A percentile compares a stretch with the other conserved stretches of the same genome.
Evolutionary conservation across 345 rosid species (phyloP).

Genomic region (Eucalyptus pumila): DNA sequence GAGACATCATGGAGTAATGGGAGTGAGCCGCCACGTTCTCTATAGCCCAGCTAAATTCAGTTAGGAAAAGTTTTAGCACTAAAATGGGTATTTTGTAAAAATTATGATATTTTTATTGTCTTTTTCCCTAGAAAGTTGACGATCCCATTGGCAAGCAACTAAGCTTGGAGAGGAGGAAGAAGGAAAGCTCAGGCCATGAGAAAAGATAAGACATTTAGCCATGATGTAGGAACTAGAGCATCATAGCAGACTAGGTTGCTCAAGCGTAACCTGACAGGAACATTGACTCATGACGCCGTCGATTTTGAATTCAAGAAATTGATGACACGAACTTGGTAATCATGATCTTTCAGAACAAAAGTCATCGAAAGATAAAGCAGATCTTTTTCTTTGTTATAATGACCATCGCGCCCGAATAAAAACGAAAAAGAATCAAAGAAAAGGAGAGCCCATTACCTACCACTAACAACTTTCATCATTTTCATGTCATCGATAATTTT

Average conservation of each 20-base stretch:
- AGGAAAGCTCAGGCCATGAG: not conserved
- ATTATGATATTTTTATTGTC: not conserved
- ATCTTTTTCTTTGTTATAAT: not conserved
- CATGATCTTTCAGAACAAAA: not conserved
- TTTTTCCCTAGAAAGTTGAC: not conserved
- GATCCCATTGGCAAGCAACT: not conserved
- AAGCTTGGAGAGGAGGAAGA: not conserved
- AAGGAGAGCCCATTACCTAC: not conserved
- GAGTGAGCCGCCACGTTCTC: not conserved
- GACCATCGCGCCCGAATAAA: not conserved
- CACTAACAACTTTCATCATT: not conserved
- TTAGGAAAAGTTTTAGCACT: too few species aligned
- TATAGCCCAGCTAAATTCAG: too few species aligned
- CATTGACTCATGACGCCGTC: not conserved
- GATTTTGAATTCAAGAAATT: not conserved
- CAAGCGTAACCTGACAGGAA: not conserved
- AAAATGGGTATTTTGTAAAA: too few species aligned
- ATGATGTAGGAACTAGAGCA: not conserved
- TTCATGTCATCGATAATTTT: not conserved
- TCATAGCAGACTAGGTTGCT: not conserved
- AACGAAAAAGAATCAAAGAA: not conserved
- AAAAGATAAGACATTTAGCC: not conserved
- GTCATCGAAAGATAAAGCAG: not conserved
- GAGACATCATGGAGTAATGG: not conserved
- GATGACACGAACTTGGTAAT: not conserved